Evolutionary conservation across 2,329 filamentous ascomycete genomes (phyloP).

Genomic region (Neoarthrinium moseri): DNA sequence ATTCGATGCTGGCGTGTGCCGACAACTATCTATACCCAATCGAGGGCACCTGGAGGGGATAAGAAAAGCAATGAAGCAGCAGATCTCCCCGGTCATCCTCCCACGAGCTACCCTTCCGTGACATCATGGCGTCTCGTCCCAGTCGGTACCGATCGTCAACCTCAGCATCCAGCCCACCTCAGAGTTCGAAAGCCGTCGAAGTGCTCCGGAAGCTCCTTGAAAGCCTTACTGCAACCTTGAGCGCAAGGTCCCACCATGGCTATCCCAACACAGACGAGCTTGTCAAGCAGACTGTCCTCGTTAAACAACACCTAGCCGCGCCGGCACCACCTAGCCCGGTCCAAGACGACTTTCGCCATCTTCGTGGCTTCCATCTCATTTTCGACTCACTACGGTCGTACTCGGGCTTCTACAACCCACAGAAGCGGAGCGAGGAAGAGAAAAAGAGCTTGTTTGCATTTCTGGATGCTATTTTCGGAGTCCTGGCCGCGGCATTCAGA

Average conservation of each 20-base stretch:
- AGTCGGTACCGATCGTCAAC: slow-evolving; percentile 65
- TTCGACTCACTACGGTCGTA: slow-evolving; percentile 68
- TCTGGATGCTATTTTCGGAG: slow-evolving; percentile 68
- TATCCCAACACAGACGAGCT: slow-evolving; percentile 51
- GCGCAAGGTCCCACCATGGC: slow-evolving; percentile 31
- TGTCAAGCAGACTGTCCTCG: slow-evolving; percentile 57
- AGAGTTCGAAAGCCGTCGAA: slow-evolving; percentile 60
- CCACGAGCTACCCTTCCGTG: slow-evolving; percentile 1
- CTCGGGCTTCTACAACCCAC: slow-evolving; percentile 74
- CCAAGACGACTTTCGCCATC: slow-evolving; percentile 81
- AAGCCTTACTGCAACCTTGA: slow-evolving; percentile 35
- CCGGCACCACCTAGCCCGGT: slow-evolving; percentile 43
- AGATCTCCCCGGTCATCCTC: not conserved
- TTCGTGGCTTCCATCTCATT: slow-evolving; percentile 74
- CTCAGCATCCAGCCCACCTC: slow-evolving; percentile 53
- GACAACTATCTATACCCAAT: not conserved
- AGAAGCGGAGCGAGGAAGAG: slow-evolving; percentile 58
- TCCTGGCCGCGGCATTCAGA: slow-evolving; percentile 73
- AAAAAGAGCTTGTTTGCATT: slow-evolving; percentile 66
- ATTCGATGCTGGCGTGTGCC: slow-evolving; percentile 2
- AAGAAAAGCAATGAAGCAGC: slow-evolving; percentile 8
- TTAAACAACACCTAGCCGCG: slow-evolving; percentile 62
- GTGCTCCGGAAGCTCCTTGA: slow-evolving; percentile 57
- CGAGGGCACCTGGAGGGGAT: not conserved
- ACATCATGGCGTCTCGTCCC: slow-evolving; percentile 48